Evolutionary conservation across 768 basidiomycete genomes (phyloP).

Genomic region (Lactifluus piperatus): DNA sequence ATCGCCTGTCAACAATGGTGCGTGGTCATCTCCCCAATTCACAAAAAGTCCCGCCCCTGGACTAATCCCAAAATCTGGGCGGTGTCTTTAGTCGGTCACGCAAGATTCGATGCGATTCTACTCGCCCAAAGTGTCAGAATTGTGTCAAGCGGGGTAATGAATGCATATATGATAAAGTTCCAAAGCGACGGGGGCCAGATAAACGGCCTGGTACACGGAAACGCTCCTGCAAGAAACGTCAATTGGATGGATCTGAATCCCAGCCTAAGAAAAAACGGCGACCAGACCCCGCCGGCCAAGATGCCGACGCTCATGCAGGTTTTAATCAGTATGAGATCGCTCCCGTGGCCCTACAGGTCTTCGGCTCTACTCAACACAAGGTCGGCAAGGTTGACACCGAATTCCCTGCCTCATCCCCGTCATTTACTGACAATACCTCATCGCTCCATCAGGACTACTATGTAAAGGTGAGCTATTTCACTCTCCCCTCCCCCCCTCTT

Average conservation of each 20-base stretch:
- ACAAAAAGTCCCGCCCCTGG: constrained; percentile 17
- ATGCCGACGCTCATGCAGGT: not conserved
- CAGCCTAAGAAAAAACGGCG: constrained; percentile 30
- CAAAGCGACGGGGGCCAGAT: constrained; percentile 79
- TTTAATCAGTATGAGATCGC: constrained; percentile 12
- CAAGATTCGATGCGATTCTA: constrained; percentile 84
- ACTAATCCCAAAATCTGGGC: constrained; percentile 8
- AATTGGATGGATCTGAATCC: constrained; percentile 40
- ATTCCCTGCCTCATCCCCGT: constrained; percentile 2
- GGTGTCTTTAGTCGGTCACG: constrained; percentile 54
- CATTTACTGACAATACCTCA: not conserved
- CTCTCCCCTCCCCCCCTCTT: not conserved
- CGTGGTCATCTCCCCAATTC: constrained; percentile 34
- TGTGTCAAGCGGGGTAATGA: constrained; percentile 68
- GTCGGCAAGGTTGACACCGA: constrained; percentile 3
- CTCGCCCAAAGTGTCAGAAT: constrained; percentile 73
- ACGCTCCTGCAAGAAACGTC: constrained; percentile 77
- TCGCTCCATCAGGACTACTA: constrained; percentile 12
- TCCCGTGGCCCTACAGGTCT: constrained; percentile 6
- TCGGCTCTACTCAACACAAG: constrained; percentile 2
- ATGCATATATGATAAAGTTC: constrained; percentile 72
- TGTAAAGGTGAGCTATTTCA: constrained; percentile 15
- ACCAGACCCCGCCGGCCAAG: constrained; percentile 19
- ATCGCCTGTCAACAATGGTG: constrained; percentile 84
- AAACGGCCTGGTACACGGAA: constrained; percentile 79